Conservation (phyloP, 257 asterid genomes). For the Penstemon davidsonii region DNA sequence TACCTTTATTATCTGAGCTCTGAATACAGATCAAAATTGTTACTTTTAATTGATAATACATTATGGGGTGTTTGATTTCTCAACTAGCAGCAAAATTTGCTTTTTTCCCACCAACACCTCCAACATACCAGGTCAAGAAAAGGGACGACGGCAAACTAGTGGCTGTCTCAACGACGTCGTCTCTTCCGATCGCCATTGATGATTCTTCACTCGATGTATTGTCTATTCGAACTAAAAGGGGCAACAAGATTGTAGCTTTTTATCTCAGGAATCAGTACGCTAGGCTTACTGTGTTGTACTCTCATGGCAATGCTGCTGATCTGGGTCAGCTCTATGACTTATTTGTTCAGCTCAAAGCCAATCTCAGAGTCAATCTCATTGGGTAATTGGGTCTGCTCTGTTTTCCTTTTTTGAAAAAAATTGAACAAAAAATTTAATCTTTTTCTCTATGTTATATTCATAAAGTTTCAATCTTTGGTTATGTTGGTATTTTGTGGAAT, state of each 20-base stretch:
- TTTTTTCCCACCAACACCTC: slow-evolving; percentile 91
- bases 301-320: slow-evolving; percentile 99
- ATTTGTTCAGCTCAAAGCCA: slow-evolving; percentile 92
- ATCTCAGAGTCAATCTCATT: slow-evolving; percentile 90
- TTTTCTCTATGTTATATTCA: background rate
- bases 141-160: slow-evolving; percentile 74
- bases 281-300: slow-evolving; percentile 78
- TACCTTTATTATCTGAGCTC: background rate
- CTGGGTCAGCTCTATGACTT: slow-evolving; percentile 97
- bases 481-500: background rate
- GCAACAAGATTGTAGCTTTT: slow-evolving; percentile 90
- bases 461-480: background rate
- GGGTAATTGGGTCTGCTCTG: slow-evolving; percentile 85
- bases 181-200: slow-evolving; percentile 66
- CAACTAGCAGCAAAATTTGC: slow-evolving; percentile 96
- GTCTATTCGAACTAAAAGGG: slow-evolving; percentile 64
- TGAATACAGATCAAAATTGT: background rate
- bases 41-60: background rate
- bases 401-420: slow-evolving; percentile 14
- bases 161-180: slow-evolving; percentile 72
- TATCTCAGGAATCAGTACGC: slow-evolving; percentile 86
- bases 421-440: background rate
- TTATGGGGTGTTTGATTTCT: slow-evolving; percentile 85
- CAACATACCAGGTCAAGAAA: slow-evolving; percentile 82
- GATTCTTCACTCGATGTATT: slow-evolving; percentile 75